Evolutionary conservation across 257 asterid genomes (phyloP).

Genomic region (Primulina eburnea): DNA sequence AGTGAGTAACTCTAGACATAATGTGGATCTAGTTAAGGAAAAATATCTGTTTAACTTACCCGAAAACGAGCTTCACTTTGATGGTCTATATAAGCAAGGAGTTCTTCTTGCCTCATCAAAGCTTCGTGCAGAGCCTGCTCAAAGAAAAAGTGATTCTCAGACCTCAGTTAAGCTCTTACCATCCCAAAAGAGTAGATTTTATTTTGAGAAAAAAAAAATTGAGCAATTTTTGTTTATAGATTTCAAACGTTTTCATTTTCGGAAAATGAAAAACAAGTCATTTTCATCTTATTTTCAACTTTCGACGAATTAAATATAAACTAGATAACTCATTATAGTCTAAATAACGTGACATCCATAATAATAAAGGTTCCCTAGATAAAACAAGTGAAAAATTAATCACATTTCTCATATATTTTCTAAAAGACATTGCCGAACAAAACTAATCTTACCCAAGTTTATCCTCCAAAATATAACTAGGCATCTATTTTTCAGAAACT

Average conservation of each 20-base stretch:
- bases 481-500: not conserved
- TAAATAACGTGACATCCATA: not conserved
- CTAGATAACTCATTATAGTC: not conserved
- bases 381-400: not conserved
- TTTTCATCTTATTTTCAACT: not conserved
- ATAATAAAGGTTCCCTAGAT: not conserved
- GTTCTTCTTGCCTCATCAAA: conserved; percentile 93
- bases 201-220: not conserved
- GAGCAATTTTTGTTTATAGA: not conserved
- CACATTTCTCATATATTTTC: not conserved
- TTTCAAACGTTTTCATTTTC: not conserved
- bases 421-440: not conserved
- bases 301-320: not conserved
- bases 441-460: not conserved
- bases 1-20: not conserved
- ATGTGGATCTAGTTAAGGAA: not conserved
- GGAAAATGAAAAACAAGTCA: not conserved
- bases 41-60: conserved; percentile 39
- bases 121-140: conserved; percentile 90
- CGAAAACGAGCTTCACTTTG: conserved; percentile 74
- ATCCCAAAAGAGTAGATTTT: not conserved
- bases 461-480: not conserved
- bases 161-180: conserved; percentile 4
- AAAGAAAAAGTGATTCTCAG: conserved; percentile 12
- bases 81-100: conserved; percentile 86